Base-by-base conservation (phyloP, 1,284 basidiomycete species). In the Pseudozyma hubeiensis region DNA sequence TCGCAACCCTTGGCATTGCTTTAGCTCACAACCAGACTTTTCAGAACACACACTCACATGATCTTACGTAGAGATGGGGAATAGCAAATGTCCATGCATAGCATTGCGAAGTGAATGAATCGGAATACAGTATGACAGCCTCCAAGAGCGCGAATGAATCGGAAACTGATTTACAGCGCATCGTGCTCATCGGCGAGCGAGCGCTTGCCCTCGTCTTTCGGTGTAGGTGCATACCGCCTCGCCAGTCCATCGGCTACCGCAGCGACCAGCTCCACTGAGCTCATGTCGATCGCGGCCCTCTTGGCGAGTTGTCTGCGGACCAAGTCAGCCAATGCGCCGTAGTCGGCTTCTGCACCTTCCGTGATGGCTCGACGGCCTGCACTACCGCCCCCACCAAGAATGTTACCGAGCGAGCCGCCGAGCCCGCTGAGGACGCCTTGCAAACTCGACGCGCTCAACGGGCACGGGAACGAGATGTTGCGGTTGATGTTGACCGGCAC, bases 381-480 rank as follows among this genome's bases (percentile, higher is more conserved):
- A 13, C 31, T 33, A 7, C 40, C 24, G 24, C 24, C 40, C 16
- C 10, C 40, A n/a, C 40, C 40, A n/a, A 41, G 16, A 7, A 16
- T 16, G 16, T 52, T 60, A 8, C 35, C 33, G 13, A 72, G 35
- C 2, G 51, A 30, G 45, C 57, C 53, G 10, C 59, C 47, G 17
- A 69, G 10, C 1, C 54, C 58, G n/a, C 63, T 41, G 13, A 75
- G 29, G 8, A 69, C 47, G 3, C 53, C 44, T 33, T 62, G 45
- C 53, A 75, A 31, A 24, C 57, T 70, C 19, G 59, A 53, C 4
- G 37, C 53, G 45, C 56, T 54, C 49, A 72, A 31, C 0, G 76
- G 76, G 41, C 76, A 78, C 3, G 73, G 55, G 70, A 78, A 78
- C 41, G 62, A 70, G 17, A 78, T 52, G 43, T 65, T 67, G 13